These are phyloP conservation scores for Pythium chondricola DNA, from an alignment of 352 stramenopile species.

Conservation along the genomic window DNA sequence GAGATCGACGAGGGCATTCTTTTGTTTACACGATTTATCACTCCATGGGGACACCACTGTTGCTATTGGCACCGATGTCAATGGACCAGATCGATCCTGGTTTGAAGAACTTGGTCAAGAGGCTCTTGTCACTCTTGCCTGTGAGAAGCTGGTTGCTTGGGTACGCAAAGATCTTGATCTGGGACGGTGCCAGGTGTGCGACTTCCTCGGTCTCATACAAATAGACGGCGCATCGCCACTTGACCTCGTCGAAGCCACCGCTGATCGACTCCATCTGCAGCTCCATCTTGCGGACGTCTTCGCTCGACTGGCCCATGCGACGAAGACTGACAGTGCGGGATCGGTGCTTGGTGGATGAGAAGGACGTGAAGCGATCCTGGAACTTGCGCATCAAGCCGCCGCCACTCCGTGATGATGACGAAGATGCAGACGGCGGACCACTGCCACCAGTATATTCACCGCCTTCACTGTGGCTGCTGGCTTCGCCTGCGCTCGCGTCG, in stretches of 20 bases:
- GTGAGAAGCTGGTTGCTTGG: conserved; percentile 57
- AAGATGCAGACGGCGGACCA: background rate
- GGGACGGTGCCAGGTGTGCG: conserved; percentile 61
- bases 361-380: conserved; percentile 50
- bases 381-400: conserved; percentile 80
- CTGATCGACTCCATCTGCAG: conserved; percentile 77
- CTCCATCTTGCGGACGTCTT: conserved; percentile 72
- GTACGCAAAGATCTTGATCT: conserved; percentile 76
- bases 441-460: conserved; percentile 15
- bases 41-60: conserved; percentile 11
- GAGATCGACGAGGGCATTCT: background rate
- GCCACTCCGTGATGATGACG: conserved; percentile 11
- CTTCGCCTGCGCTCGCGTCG: conserved; percentile 29
- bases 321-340: conserved; percentile 52
- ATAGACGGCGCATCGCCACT: conserved; percentile 83
- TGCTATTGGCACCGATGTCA: conserved; percentile 71
- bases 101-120: conserved; percentile 76
- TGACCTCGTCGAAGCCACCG: conserved; percentile 78
- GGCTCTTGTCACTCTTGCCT: conserved; percentile 56
- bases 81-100: conserved; percentile 72
- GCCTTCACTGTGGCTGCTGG: conserved; percentile 41
- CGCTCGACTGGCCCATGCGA: conserved; percentile 59
- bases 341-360: conserved; percentile 46
- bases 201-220: conserved; percentile 82
- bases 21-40: conserved; percentile 11